These are phyloP conservation scores for Colletotrichum scovillei DNA, from an alignment of 2,329 filamentous ascomycete species.

Conservation along the genomic window DNA sequence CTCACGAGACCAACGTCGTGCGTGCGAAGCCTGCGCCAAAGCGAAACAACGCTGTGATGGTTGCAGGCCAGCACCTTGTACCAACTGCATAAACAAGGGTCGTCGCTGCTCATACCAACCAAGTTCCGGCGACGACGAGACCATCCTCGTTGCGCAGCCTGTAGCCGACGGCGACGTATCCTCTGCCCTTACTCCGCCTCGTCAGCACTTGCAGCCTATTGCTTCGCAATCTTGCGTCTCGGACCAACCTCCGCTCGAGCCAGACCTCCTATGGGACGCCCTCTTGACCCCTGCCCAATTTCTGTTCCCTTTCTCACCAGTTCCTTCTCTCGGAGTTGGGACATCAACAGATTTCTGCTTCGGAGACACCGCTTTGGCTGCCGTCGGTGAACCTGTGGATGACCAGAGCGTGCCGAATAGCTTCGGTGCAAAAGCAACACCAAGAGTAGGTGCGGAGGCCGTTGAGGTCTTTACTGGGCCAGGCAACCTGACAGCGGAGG, in stretches of 20 bases:
- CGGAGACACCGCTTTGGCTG: background rate
- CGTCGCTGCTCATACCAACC: conserved; percentile 1
- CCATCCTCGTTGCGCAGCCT: background rate
- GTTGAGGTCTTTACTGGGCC: background rate
- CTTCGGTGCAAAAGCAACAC: background rate
- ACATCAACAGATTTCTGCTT: background rate
- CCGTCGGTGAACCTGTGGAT: background rate
- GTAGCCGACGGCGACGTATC: background rate
- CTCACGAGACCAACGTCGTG: conserved; percentile 7
- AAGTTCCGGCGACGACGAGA: background rate
- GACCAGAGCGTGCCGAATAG: background rate
- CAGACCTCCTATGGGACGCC: conserved; percentile 3
- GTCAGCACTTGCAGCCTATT: background rate
- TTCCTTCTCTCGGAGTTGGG: background rate
- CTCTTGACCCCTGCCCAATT: conserved; percentile 6
- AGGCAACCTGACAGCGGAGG: background rate
- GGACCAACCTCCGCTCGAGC: background rate
- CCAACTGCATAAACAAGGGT: conserved; percentile 8
- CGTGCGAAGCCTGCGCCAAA: conserved; percentile 10
- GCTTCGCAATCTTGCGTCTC: background rate
- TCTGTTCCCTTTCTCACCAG: conserved; percentile 8
- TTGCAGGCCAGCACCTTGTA: conserved; percentile 4
- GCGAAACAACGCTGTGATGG: conserved; percentile 10
- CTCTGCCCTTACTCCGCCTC: background rate
- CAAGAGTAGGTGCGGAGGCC: background rate